A percentile compares a stretch with the other conserved stretches of the same genome.
Evolutionary conservation across 139 green algal genomes (phyloP).

Genomic region (Chlorella sp.): DNA sequence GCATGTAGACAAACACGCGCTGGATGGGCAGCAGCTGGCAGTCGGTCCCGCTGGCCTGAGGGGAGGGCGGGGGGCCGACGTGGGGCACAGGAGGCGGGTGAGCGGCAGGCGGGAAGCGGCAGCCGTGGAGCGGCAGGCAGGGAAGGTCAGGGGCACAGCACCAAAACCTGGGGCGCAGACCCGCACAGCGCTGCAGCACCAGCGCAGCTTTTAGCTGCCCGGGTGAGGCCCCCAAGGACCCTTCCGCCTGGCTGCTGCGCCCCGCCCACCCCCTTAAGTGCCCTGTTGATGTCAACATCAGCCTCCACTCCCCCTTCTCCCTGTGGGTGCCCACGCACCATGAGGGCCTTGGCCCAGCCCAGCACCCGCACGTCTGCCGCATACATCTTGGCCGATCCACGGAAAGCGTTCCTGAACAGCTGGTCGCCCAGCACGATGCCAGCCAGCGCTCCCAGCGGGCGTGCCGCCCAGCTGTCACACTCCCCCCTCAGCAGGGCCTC

Average conservation of each 20-base stretch:
- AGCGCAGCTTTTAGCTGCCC: neutral
- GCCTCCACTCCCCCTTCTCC: no score
- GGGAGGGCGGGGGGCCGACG: neutral
- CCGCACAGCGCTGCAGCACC: no score
- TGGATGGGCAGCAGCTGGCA: conserved; percentile 40
- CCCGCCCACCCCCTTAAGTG: neutral
- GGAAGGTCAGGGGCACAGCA: no score
- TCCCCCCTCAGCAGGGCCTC: conserved; percentile 30
- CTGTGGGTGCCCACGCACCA: neutral
- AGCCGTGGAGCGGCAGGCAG: neutral
- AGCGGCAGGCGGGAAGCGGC: neutral
- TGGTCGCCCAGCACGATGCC: conserved; percentile 69
- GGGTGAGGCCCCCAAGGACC: neutral
- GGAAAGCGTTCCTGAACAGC: conserved; percentile 57
- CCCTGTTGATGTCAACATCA: no score
- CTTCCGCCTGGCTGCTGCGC: neutral
- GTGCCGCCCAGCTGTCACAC: conserved; percentile 20
- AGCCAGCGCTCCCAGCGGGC: conserved; percentile 35
- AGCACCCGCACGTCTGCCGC: conserved; percentile 47
- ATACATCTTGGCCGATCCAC: conserved; percentile 52
- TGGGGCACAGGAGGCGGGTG: neutral
- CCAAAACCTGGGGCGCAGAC: neutral
- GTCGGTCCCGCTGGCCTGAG: conserved; percentile 31
- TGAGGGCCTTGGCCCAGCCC: conserved; percentile 38
- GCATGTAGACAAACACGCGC: conserved; percentile 48